Base-by-base conservation (phyloP, 202 grass and related monocot species). In the Thinopyrum obtusiflorum region DNA sequence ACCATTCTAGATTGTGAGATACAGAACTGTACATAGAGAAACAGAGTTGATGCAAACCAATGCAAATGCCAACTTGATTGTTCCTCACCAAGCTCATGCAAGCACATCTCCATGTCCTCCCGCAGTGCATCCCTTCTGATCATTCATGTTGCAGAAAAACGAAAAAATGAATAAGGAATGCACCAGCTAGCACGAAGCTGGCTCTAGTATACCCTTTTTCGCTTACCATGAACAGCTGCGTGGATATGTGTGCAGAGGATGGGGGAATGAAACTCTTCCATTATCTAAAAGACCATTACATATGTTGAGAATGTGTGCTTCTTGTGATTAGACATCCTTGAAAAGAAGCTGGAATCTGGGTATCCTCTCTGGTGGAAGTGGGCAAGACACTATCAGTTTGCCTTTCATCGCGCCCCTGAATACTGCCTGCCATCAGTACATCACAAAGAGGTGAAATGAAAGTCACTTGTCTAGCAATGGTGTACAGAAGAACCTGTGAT, bases 361-460 rank as follows among this genome's bases (percentile, higher is more conserved):
- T 87, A 98, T 85, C 53, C 88, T 95, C 62, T 98, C 91, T 10
- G 86, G 93, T 82, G 96, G 91, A 89, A 92, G 87, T 6, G 95
- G 89, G 78, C 93, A 98, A 25, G 67, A 77, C 14, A 98, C 91
- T 77, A 95, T 98, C 72, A 94, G 62, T 80, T 98, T 98, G 28
- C 95, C 95, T 87, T 92, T 95, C 95, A 98, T 98, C 24, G 93
- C 91, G 2, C 91, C 95, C 88, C 95, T 90, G 86, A 80, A 98
- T 86, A 95, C 90, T 67, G 86, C 89, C 93, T 95, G 77, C 37
- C 15, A 86, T 29, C 36, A 69, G 74, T 2, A 76, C 20, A 69
- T 65, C 71, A 29, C 7, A 49, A 53, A 40, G 51, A 37, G 18
- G 39, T 59, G 31, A 86, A 13, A 28, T 14, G 4, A 49, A 36